phyloP scores from a whole-genome alignment of 1,139 yeast species.

The Hyphopichia pseudoburtonii region DNA sequence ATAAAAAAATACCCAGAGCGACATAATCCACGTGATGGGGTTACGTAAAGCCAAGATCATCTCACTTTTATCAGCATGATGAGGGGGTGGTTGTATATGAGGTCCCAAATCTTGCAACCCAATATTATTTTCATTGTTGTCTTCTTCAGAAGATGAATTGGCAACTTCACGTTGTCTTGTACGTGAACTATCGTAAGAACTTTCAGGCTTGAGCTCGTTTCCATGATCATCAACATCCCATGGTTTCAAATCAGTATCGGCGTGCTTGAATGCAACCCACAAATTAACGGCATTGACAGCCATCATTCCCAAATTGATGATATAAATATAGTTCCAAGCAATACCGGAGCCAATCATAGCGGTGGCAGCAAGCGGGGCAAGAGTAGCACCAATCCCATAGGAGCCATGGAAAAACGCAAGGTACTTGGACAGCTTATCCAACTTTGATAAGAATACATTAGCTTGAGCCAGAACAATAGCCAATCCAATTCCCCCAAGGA shows the following conservation, averaged over 20 bases:
- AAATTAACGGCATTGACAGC: constrained; percentile 23
- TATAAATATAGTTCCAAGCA: constrained; percentile 55
- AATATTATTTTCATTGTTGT: constrained; percentile 5
- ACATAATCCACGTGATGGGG: constrained; percentile 52
- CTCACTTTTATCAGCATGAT: background rate
- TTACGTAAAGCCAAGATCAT: constrained; percentile 37
- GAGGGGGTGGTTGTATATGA: background rate
- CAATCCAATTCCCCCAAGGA: constrained; percentile 59
- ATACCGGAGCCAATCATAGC: constrained; percentile 48
- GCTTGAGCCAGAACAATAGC: constrained; percentile 58
- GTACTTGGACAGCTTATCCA: constrained; percentile 48
- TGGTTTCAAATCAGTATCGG: constrained; percentile 41
- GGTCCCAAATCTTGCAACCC: constrained; percentile 10
- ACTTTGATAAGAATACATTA: constrained; percentile 55
- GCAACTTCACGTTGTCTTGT: constrained; percentile 1
- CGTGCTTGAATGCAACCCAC: constrained; percentile 39
- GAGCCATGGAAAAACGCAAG: constrained; percentile 58
- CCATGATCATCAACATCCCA: constrained; percentile 22
- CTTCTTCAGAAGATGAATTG: constrained; percentile 3
- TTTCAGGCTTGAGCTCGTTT: background rate
- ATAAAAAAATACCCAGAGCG: constrained; percentile 57
- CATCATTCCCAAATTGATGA: constrained; percentile 45
- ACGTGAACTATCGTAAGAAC: background rate
- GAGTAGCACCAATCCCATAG: constrained; percentile 65
- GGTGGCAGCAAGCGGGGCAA: constrained; percentile 60